Base-by-base conservation (phyloP, 306 rosid genomes). In the Rosa multiflora region DNA sequence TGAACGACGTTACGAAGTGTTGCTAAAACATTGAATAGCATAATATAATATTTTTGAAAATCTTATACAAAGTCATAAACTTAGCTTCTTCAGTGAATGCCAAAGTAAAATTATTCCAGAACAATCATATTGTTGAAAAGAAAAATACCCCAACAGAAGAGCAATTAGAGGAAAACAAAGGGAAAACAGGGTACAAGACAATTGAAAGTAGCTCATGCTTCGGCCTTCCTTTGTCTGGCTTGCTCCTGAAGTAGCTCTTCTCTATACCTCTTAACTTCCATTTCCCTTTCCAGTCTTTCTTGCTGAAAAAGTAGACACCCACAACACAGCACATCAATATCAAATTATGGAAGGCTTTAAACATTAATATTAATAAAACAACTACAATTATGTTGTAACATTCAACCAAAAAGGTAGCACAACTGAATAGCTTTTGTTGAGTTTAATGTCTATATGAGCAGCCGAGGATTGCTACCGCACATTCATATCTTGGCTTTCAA, bases 281-380 rank as follows among this genome's bases (percentile, higher is more conserved):
- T 91, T 85, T 91, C 93, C 85, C 70, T 90, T 86, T 93, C 98
- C 82, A 84, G 17, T 80, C 96, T 91, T 82, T 96, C 99, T 75
- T 15, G 43, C 99, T 96, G 86, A n/a, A 69, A 74, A 80, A 78
- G 67, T 53, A 46, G 43, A 64, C 10, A 64, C 44, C 42, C 69
- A 64, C 32, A 43, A 39, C 10, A 61, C 29, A 35, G 14, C 47
- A 51, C 15, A 62, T 63, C 72, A 76, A 11, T 43, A n/a, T 63
- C 37, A 47, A 26, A 17, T 21, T 13, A 39, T 17, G 1, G 49
- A 73, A 76, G 29, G 14, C 72, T 47, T 46, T 47, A 14, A 44
- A 61, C 26, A 29, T 10, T 17, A 70, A 58, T 4, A 61, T 26
- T 1, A 15, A 15, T 15, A 32, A 6, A 32, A 32, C 44, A 64